Conservation (phyloP, 441 rosid genomes). For the Adansonia madagascariensis region DNA sequence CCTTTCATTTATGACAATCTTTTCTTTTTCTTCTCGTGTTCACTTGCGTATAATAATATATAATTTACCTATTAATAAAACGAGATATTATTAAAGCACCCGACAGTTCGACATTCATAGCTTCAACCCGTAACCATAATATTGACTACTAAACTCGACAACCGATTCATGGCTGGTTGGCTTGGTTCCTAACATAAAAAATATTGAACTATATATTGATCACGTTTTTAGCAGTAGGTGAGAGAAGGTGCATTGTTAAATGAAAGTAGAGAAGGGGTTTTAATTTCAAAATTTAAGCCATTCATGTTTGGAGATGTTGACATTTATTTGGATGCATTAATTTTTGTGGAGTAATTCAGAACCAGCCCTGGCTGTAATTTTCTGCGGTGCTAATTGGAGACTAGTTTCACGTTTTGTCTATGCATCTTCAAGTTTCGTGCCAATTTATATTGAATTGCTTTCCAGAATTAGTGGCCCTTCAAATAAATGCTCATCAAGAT, state of each 20-base stretch:
- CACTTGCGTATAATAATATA: no score
- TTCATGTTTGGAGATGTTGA: background rate
- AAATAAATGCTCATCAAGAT: conserved; percentile 2
- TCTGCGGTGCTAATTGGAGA: conserved; percentile 5
- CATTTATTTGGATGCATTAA: background rate
- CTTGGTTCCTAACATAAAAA: background rate
- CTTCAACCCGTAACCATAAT: no score
- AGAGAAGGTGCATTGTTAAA: conserved; percentile 11
- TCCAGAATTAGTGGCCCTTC: conserved; percentile 6
- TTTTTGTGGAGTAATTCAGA: background rate
- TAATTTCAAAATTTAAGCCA: background rate
- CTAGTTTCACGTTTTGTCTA: conserved; percentile 23
- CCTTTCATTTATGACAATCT: no score
- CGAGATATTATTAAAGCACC: background rate
- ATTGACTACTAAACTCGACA: no score
- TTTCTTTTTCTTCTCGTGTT: no score
- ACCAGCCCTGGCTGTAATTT: conserved; percentile 14
- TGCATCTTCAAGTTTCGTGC: conserved; percentile 23
- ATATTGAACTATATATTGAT: background rate
- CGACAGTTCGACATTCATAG: no score
- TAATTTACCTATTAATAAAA: background rate
- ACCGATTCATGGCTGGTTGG: background rate
- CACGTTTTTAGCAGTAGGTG: background rate
- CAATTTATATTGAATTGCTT: background rate
- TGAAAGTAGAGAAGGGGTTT: background rate